These are phyloP conservation scores for Schizothecium vesticola DNA, from an alignment of 495 filamentous ascomycete species.

Conservation along the genomic window DNA sequence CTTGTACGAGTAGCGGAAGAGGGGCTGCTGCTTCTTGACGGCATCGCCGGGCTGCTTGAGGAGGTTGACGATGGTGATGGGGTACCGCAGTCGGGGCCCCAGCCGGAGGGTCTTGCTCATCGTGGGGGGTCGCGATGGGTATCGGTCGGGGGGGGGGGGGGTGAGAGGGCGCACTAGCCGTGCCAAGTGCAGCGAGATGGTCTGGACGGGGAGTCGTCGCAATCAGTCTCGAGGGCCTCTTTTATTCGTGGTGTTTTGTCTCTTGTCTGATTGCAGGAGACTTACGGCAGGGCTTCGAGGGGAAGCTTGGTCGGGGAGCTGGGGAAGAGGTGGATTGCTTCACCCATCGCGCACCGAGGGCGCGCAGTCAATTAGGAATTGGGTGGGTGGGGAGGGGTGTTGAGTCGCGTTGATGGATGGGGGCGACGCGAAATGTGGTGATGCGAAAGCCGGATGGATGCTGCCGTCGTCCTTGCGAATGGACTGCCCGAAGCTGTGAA, in stretches of 20 bases:
- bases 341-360: conserved; percentile 31
- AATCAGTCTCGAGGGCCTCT: neutral
- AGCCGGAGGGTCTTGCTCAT: conserved; percentile 41
- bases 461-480: neutral
- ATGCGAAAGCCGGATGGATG: neutral
- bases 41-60: conserved; percentile 68
- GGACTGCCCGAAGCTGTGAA: neutral
- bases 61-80: conserved; percentile 87
- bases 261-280: neutral
- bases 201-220: neutral
- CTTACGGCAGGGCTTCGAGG: conserved; percentile 22
- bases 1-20: conserved; percentile 80
- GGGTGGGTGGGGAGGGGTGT: neutral
- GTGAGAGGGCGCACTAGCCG: neutral
- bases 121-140: neutral
- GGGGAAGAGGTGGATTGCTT: conserved; percentile 8
- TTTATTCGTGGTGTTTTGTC: neutral
- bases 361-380: conserved; percentile 6
- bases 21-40: conserved; percentile 65
- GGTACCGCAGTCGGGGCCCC: conserved; percentile 70
- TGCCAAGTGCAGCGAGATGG: neutral
- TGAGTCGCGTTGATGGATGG: neutral
- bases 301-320: conserved; percentile 16
- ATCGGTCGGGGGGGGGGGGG: neutral
- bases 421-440: neutral